Conservation (phyloP, 2,329 filamentous ascomycete species). For the Epichloe elymi region DNA sequence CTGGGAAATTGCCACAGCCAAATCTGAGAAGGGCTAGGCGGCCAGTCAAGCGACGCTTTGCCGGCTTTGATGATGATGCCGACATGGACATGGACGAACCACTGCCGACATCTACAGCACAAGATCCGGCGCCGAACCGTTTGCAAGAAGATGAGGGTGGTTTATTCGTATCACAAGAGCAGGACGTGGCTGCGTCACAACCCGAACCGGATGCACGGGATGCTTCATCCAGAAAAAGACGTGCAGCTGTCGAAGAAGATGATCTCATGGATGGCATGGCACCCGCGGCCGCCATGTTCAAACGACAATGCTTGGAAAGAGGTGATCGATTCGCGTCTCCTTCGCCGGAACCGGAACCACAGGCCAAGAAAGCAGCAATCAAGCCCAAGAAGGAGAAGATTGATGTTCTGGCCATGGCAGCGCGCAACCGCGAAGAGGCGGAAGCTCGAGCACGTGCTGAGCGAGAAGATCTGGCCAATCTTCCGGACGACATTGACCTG, state of each 20-base stretch:
- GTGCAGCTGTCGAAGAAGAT: conserved; percentile 31
- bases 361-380: conserved; percentile 4
- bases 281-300: conserved; percentile 64
- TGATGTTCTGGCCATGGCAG: conserved; percentile 55
- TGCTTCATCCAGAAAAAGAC: conserved; percentile 31
- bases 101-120: conserved; percentile 2
- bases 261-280: conserved; percentile 60
- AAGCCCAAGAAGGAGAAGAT: conserved; percentile 45
- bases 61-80: conserved; percentile 48
- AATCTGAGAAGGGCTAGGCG: conserved; percentile 19
- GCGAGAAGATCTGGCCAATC: conserved; percentile 37
- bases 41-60: conserved; percentile 48
- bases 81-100: conserved; percentile 24
- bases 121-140: conserved; percentile 1
- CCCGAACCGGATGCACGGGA: conserved; percentile 11
- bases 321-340: conserved; percentile 31
- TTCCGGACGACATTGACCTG: conserved; percentile 54
- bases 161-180: conserved; percentile 44
- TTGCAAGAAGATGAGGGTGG: conserved; percentile 26
- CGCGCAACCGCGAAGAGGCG: conserved; percentile 47
- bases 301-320: conserved; percentile 57
- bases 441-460: conserved; percentile 48
- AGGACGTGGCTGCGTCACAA: conserved; percentile 11
- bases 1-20: background rate
- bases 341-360: conserved; percentile 13